Conservation (phyloP, 306 rosid genomes). For the Herpetospermum pedunculosum region DNA sequence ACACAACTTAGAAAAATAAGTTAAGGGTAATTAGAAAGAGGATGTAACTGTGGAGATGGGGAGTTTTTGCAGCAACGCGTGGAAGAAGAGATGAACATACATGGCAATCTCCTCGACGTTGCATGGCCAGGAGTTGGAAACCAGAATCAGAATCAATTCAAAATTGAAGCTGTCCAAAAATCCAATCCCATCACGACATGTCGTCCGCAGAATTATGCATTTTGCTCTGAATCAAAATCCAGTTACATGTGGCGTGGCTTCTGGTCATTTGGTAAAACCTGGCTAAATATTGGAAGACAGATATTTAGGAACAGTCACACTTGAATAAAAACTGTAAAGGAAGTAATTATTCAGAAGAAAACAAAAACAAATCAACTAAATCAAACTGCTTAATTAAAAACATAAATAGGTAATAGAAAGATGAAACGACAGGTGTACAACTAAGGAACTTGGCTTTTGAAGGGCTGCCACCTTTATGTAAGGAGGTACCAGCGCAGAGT, state of each 20-base stretch:
- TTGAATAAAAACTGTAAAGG: not conserved
- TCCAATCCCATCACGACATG: not conserved
- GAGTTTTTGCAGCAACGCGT: constrained; percentile 1
- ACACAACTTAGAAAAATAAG: not conserved
- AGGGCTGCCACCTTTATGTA: not conserved
- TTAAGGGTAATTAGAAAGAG: not conserved
- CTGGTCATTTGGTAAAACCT: not conserved
- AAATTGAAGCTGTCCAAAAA: not conserved
- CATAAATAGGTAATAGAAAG: not conserved
- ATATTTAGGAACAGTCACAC: not conserved
- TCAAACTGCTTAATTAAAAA: not conserved
- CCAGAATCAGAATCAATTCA: constrained; percentile 3
- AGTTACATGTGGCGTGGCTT: not conserved
- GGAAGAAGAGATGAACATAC: constrained; percentile 2
- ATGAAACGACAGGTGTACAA: not conserved
- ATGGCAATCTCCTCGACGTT: constrained; percentile 11
- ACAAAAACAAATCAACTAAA: not conserved
- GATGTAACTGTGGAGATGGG: not conserved
- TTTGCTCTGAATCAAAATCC: not conserved
- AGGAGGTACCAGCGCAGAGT: not conserved
- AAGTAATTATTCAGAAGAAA: not conserved
- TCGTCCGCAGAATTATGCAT: not conserved
- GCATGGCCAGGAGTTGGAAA: not conserved
- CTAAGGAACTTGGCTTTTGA: not conserved
- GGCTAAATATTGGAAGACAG: not conserved